phyloP scores from a whole-genome alignment of 2,329 filamentous ascomycete genomes.

The Huntiella decipiens region DNA sequence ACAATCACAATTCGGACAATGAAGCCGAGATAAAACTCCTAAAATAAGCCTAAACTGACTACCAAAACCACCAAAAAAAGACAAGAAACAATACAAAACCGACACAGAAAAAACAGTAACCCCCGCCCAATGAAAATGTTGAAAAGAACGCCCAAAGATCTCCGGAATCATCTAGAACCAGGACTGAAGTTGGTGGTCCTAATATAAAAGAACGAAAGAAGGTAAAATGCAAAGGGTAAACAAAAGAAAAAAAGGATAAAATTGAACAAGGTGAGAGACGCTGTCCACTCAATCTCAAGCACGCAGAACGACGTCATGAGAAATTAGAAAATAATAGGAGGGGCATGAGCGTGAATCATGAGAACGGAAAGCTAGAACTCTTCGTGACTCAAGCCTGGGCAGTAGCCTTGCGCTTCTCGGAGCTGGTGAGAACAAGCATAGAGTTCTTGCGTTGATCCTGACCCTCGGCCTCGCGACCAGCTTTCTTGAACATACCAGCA shows the following conservation, averaged over 20 bases:
- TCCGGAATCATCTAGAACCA: background rate
- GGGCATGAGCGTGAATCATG: constrained; percentile 12
- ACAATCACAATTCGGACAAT: background rate
- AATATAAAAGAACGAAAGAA: background rate
- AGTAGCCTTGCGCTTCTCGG: constrained; percentile 62
- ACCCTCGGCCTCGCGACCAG: constrained; percentile 30
- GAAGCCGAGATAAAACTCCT: background rate
- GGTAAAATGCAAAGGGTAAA: background rate
- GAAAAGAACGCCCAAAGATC: background rate
- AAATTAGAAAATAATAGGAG: constrained; percentile 9
- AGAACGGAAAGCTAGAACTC: constrained; percentile 5
- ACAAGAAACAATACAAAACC: background rate
- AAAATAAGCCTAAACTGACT: background rate
- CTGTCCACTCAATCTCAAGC: constrained; percentile 6
- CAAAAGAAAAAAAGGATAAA: constrained; percentile 2
- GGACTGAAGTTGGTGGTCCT: background rate
- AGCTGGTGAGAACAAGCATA: constrained; percentile 71
- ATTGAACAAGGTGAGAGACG: constrained; percentile 8
- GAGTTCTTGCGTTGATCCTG: constrained; percentile 61
- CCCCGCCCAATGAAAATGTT: constrained; percentile 2
- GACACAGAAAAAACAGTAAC: background rate
- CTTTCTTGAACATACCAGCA: constrained; percentile 46
- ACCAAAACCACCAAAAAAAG: background rate
- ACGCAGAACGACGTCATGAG: too few species aligned
- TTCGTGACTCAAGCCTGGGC: constrained; percentile 9